Evolutionary conservation across 2,329 filamentous ascomycete species (phyloP), one percentile per base, ranked within the genome.

Genomic region (Pseudophaeomoniella oleicola): DNA sequence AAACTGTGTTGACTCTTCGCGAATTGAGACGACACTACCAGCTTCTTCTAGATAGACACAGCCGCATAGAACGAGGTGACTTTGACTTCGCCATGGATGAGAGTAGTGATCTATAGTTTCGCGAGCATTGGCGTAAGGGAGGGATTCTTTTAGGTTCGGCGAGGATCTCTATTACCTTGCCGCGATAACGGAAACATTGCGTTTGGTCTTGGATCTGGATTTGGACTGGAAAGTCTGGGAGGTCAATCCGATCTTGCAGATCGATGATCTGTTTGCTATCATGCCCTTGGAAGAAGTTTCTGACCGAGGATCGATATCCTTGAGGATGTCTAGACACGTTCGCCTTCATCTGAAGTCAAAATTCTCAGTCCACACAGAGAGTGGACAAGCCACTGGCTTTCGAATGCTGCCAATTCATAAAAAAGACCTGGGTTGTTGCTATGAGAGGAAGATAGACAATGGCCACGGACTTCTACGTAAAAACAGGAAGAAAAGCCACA

Each of bases 21-120:
- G 87, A 94, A 54, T 66, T 96, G 36, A 72, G 87, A 50, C 84
- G 80, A 57, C 81, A 88, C 54, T 98, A 94, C 56, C 83, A 93
- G 59, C 75, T 72, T 16, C 86, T 96, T 58, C 63, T 98, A 51
- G 90, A 98, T 59, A 72, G 85, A 43, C 80, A 90, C 46, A 83
- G 81, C 36, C 81, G 83, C 37, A 86, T 94, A 54, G 78, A 90
- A 59, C 82, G 83, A 52, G 86, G 92, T 39, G 77, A 92, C 53
- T 94, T 92, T 66, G 81, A 81, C 12, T 94, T 53, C 67, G 60
- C 30, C 59, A 56, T 30, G 45, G 45, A 15, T 45, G 45, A 29
- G 44, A 40, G n/a, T 27, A 27, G 9, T 27, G 22, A 27, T 27
- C n/a, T 6, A 27, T 9, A 27, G 22, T n/a, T 27, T 27, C n/a